Conservation (phyloP, 805 yeast species). For the Blastobotrys mokoenaii region DNA sequence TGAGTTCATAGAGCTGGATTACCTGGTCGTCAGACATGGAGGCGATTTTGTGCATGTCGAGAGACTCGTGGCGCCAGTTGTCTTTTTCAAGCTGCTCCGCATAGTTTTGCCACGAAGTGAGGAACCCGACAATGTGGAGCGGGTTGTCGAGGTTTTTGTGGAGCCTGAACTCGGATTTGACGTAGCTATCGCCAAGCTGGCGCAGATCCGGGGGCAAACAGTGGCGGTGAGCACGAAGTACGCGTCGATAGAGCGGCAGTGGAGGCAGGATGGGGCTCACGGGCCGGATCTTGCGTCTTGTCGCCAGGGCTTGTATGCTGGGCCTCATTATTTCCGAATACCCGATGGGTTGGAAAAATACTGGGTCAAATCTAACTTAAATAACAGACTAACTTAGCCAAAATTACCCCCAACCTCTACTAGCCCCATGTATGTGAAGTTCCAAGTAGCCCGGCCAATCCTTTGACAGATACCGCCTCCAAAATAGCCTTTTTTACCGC, state of each 20-base stretch:
- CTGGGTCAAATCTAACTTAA: too few species aligned
- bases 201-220: constrained; percentile 60
- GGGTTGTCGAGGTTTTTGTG: constrained; percentile 83
- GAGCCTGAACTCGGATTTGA: constrained; percentile 78
- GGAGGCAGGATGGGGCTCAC: constrained; percentile 58
- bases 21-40: constrained; percentile 89
- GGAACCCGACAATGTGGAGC: constrained; percentile 83
- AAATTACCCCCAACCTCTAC: too few species aligned
- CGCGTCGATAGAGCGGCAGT: constrained; percentile 62
- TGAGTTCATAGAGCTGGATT: constrained; percentile 49
- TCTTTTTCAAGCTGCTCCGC: constrained; percentile 35
- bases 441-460: too few species aligned
- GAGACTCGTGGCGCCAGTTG: constrained; percentile 53
- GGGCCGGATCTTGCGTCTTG: constrained; percentile 10
- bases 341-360: neutral
- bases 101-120: constrained; percentile 80
- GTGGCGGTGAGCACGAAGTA: constrained; percentile 68
- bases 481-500: too few species aligned
- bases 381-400: too few species aligned
- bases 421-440: too few species aligned
- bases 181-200: constrained; percentile 81
- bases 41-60: constrained; percentile 58
- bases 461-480: too few species aligned
- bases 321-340: neutral
- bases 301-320: constrained; percentile 6